A percentile compares a stretch with the other conserved stretches of the same genome.
Evolutionary conservation across 176 grass and related monocot species (phyloP).

Genomic region (Phyllostachys edulis): DNA sequence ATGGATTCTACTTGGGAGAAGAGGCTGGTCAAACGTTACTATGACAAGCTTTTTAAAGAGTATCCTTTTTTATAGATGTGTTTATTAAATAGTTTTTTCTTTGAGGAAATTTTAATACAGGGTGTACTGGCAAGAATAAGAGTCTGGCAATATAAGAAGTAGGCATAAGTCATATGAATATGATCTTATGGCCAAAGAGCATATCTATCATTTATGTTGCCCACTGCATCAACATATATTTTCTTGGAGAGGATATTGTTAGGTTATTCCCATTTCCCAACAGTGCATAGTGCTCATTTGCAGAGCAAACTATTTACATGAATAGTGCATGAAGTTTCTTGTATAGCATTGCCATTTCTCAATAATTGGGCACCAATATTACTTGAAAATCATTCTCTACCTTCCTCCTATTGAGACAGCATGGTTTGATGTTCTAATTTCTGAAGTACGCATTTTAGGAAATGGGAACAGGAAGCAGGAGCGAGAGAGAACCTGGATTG

Average conservation of each 20-base stretch:
- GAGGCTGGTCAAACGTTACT: slow-evolving; percentile 84
- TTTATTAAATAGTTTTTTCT: not conserved
- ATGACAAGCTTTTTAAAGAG: slow-evolving; percentile 97
- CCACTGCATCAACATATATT: not conserved
- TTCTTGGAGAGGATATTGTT: not conserved
- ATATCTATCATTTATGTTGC: not conserved
- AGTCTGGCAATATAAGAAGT: not conserved
- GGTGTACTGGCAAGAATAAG: not conserved
- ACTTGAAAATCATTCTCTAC: not conserved
- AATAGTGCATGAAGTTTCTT: not conserved
- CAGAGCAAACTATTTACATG: not conserved
- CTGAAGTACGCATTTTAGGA: not conserved
- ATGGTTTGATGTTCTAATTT: not conserved
- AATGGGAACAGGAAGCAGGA: not conserved
- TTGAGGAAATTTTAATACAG: not conserved
- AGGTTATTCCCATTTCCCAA: not conserved
- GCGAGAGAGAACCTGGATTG: not conserved
- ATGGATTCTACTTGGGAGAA: slow-evolving; percentile 92
- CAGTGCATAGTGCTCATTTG: not conserved
- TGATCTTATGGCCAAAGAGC: not conserved
- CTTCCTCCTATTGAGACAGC: not conserved
- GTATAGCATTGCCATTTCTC: not conserved
- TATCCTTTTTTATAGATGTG: slow-evolving; percentile 63
- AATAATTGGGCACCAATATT: not conserved
- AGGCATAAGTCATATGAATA: not conserved